Percentiles rank a stretch among this genome's conserved stretches.
Conservation (phyloP, 805 yeast species). For the Middelhovenomyces tepae region DNA sequence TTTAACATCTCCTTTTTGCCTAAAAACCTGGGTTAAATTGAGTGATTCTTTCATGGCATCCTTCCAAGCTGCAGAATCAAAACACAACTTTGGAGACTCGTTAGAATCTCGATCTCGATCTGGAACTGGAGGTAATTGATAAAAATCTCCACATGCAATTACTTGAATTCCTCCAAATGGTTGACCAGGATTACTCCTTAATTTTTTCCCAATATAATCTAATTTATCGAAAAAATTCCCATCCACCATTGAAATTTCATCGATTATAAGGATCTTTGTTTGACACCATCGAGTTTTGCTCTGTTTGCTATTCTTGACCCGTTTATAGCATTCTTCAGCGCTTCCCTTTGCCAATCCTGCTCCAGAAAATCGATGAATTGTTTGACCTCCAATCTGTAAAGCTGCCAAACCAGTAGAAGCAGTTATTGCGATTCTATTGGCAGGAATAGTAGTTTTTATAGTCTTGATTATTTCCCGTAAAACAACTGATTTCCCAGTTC, state of each 20-base stretch:
- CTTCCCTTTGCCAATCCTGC: constrained; percentile 62
- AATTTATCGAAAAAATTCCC: constrained; percentile 65
- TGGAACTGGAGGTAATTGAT: constrained; percentile 86
- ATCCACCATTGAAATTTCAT: constrained; percentile 91
- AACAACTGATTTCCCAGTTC: constrained; percentile 91
- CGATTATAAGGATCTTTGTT: constrained; percentile 67
- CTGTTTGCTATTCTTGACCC: constrained; percentile 38
- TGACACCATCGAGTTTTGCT: constrained; percentile 52
- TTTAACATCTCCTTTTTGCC: constrained; percentile 64
- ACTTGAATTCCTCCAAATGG: constrained; percentile 96
- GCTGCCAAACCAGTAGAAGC: constrained; percentile 98
- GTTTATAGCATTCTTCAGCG: constrained; percentile 34
- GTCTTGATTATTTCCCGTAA: constrained; percentile 52
- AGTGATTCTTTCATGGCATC: constrained; percentile 52
- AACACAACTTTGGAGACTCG: constrained; percentile 42
- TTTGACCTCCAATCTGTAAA: constrained; percentile 79
- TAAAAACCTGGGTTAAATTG: constrained; percentile 65
- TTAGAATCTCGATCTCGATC: constrained; percentile 24
- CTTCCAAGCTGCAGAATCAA: constrained; percentile 69
- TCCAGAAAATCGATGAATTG: constrained; percentile 77
- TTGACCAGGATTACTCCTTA: constrained; percentile 37
- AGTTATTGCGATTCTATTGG: constrained; percentile 62
- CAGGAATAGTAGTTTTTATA: constrained; percentile 36
- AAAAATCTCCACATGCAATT: constrained; percentile 86
- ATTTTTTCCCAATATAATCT: constrained; percentile 51